Evolutionary conservation across 129 eudicot genomes (phyloP).

Genomic region (Flaveria sonorensis): DNA sequence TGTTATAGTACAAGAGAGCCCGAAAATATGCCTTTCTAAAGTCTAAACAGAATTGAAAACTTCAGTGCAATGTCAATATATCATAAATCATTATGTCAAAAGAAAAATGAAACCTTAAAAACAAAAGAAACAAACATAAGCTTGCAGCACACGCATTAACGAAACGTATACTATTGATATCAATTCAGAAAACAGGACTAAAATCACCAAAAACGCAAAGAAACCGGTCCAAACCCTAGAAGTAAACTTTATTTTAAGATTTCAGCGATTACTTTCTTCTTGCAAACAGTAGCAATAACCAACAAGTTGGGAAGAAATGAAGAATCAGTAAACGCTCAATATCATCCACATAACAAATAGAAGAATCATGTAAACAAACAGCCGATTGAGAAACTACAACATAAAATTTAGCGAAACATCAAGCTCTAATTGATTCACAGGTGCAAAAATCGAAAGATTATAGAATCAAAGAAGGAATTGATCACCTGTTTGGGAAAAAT

Average conservation of each 20-base stretch:
- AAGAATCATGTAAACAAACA: slow-evolving; percentile 24
- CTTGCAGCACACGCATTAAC: slow-evolving; percentile 7
- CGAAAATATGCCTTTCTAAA: too few species aligned
- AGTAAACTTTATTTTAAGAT: background rate
- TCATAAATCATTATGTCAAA: background rate
- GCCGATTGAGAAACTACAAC: background rate
- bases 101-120: background rate
- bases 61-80: too few species aligned
- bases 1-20: too few species aligned
- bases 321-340: background rate
- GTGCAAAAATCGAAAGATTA: background rate
- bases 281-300: slow-evolving; percentile 16
- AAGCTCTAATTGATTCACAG: slow-evolving; percentile 4
- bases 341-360: slow-evolving; percentile 6
- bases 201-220: background rate
- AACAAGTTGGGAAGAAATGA: background rate
- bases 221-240: slow-evolving; percentile 29
- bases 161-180: background rate
- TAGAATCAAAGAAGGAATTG: background rate
- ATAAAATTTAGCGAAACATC: slow-evolving; percentile 15
- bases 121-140: background rate
- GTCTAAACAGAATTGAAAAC: too few species aligned
- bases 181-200: background rate
- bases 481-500: slow-evolving; percentile 16
- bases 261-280: slow-evolving; percentile 1